Conservation (phyloP, 768 basidiomycete genomes). For the Tricholomella constricta region DNA sequence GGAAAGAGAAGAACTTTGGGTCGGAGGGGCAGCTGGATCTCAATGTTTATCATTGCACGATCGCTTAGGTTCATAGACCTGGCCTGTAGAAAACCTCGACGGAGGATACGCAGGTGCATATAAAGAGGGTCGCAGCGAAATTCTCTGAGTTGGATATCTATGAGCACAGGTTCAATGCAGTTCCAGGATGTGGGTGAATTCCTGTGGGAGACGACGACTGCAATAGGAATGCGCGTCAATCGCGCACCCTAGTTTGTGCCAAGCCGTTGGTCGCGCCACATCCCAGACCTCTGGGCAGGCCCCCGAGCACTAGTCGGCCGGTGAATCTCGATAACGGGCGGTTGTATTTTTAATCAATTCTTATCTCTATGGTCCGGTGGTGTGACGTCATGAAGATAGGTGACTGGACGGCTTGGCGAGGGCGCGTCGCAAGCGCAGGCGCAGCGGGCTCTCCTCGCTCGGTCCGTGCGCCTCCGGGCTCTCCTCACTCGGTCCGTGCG, state of each 20-base stretch:
- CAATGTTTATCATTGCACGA: no score
- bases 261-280: no score
- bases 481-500: slow-evolving; percentile 19
- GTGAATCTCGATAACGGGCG: no score
- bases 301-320: no score
- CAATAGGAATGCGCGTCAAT: no score
- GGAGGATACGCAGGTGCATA: not conserved
- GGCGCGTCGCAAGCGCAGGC: slow-evolving; percentile 28
- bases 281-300: no score
- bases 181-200: not conserved
- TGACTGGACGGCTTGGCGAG: slow-evolving; percentile 23
- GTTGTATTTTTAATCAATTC: no score
- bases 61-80: not conserved
- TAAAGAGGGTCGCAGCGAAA: not conserved
- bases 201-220: not conserved
- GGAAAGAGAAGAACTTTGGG: no score
- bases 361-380: no score
- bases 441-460: slow-evolving; percentile 27
- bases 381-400: no score
- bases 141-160: not conserved
- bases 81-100: not conserved
- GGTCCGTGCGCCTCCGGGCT: slow-evolving; percentile 21
- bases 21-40: not conserved
- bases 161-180: not conserved
- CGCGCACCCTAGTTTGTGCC: no score